These are phyloP conservation scores for Candida ascalaphidarum DNA, from an alignment of 805 yeast genomes.

Conservation along the genomic window DNA sequence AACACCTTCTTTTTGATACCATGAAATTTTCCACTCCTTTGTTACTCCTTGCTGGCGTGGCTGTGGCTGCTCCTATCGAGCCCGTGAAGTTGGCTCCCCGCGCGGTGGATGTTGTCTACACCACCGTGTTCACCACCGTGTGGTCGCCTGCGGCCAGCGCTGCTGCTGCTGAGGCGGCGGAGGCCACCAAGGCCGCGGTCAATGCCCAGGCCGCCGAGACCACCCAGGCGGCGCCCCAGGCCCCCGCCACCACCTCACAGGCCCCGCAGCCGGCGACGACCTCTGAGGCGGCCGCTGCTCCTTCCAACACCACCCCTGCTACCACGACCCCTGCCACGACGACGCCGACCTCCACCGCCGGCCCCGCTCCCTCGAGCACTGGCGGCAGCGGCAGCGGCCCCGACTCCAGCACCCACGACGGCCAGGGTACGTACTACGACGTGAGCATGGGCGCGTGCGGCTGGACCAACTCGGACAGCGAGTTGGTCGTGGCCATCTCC, in stretches of 20 bases:
- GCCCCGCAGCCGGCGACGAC: constrained; percentile 1
- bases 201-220: constrained; percentile 2
- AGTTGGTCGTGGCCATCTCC: constrained; percentile 46
- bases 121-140: too few relatives aligned
- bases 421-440: constrained; percentile 43
- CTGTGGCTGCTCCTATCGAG: too few relatives aligned
- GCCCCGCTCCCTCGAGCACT: constrained; percentile 1
- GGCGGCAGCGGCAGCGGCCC: constrained; percentile 7
- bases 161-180: too few relatives aligned
- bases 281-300: constrained; percentile 1
- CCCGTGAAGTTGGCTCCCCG: too few relatives aligned
- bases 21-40: too few relatives aligned
- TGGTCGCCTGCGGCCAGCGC: too few relatives aligned
- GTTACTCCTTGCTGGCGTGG: too few relatives aligned
- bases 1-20: too few relatives aligned
- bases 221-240: constrained; percentile 1
- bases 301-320: constrained; percentile 3
- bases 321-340: constrained; percentile 1
- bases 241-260: too few relatives aligned
- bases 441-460: constrained; percentile 53
- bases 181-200: constrained; percentile 14
- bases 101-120: too few relatives aligned
- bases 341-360: constrained; percentile 1
- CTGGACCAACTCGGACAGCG: constrained; percentile 31
- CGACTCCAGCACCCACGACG: constrained; percentile 14